Percentiles rank a stretch among this genome's conserved stretches.
Evolutionary conservation across 176 grass and related monocot genomes (phyloP).

Genomic region (Echinochloa phyllopogon): DNA sequence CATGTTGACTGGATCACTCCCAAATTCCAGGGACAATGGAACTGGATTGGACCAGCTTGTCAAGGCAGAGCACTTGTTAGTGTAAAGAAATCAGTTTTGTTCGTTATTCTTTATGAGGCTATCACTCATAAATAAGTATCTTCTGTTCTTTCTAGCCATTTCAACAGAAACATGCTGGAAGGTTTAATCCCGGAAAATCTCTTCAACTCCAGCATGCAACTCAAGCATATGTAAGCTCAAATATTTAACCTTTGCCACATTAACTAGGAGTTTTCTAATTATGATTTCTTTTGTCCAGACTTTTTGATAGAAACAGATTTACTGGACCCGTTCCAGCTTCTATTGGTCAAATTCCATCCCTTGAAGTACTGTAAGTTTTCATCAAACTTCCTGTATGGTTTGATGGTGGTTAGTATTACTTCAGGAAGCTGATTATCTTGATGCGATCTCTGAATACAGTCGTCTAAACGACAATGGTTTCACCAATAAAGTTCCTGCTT

Average conservation of each 20-base stretch:
- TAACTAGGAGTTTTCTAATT: conserved; percentile 13
- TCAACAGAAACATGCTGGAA: conserved; percentile 66
- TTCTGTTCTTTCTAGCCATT: conserved; percentile 60
- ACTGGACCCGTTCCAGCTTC: conserved; percentile 60
- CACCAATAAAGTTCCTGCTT: conserved; percentile 45
- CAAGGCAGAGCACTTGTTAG: conserved; percentile 66
- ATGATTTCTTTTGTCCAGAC: conserved; percentile 46
- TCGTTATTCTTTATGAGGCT: not conserved
- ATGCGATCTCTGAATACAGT: conserved; percentile 48
- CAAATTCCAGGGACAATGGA: conserved; percentile 54
- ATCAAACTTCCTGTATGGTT: conserved; percentile 8
- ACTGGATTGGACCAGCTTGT: conserved; percentile 71
- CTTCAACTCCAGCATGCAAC: conserved; percentile 57
- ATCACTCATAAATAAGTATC: conserved; percentile 22
- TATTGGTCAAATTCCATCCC: conserved; percentile 45
- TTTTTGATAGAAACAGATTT: conserved; percentile 72
- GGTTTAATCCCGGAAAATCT: conserved; percentile 63
- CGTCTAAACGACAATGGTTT: conserved; percentile 62
- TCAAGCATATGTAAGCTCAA: conserved; percentile 75
- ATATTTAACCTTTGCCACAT: not conserved
- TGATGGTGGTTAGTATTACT: not conserved
- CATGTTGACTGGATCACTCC: conserved; percentile 54
- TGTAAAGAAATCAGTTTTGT: conserved; percentile 1
- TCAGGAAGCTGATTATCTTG: conserved; percentile 26
- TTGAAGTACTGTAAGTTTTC: conserved; percentile 82